These are phyloP conservation scores for Penicillium goetzii DNA, from an alignment of 495 filamentous ascomycete species.

Conservation along the genomic window DNA sequence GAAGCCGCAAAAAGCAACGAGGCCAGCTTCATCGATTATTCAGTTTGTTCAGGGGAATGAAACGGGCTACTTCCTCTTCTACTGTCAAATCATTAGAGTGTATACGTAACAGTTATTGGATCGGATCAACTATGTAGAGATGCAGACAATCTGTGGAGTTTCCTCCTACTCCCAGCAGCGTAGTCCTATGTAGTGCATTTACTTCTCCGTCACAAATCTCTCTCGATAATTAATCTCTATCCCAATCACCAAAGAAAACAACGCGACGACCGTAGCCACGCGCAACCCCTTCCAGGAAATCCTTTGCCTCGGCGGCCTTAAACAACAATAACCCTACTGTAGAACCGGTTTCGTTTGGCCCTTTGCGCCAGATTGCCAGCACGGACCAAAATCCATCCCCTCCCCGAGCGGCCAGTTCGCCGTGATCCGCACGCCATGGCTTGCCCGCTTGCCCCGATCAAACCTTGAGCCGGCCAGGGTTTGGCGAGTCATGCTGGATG, in stretches of 20 bases:
- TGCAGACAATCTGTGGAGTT: no score
- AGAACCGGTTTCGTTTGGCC: neutral
- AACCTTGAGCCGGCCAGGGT: constrained; percentile 10
- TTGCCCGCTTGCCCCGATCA: constrained; percentile 12
- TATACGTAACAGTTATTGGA: no score
- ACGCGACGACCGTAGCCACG: neutral
- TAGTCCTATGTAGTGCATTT: neutral
- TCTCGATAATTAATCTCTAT: neutral
- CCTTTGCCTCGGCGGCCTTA: neutral
- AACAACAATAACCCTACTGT: neutral
- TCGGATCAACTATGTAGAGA: no score
- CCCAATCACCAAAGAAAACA: neutral
- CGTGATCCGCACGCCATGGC: constrained; percentile 27
- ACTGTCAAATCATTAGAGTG: no score
- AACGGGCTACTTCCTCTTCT: no score
- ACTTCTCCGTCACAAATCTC: neutral
- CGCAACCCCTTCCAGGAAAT: neutral
- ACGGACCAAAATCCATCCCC: constrained; percentile 3
- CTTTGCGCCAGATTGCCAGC: neutral
- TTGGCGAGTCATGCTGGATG: constrained; percentile 16
- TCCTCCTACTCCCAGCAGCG: neutral
- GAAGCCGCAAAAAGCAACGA: neutral
- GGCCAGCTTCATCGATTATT: neutral
- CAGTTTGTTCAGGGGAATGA: no score
- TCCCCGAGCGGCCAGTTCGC: constrained; percentile 8